These are phyloP conservation scores for Mycena citricolor DNA, from an alignment of 1,284 basidiomycete species.

Conservation along the genomic window DNA sequence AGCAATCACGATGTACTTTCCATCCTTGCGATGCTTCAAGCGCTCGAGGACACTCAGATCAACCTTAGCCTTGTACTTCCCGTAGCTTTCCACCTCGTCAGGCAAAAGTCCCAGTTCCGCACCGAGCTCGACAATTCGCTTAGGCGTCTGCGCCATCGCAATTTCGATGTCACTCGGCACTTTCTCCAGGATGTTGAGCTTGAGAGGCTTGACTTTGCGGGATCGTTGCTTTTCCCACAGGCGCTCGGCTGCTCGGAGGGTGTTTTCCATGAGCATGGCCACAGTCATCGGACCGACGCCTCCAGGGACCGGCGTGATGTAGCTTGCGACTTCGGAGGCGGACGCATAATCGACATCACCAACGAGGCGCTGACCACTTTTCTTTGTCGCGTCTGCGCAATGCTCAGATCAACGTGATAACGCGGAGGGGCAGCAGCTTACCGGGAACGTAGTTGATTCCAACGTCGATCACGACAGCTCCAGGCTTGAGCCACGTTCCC, in stretches of 20 bases:
- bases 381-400: constrained; percentile 77
- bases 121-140: constrained; percentile 83
- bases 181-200: constrained; percentile 75
- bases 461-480: constrained; percentile 93
- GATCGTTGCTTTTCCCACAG: constrained; percentile 68
- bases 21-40: constrained; percentile 84
- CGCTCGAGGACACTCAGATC: constrained; percentile 88
- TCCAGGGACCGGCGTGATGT: constrained; percentile 97
- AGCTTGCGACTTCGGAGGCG: constrained; percentile 76
- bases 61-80: constrained; percentile 97
- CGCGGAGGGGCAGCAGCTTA: constrained; percentile 31
- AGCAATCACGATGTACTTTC: constrained; percentile 96
- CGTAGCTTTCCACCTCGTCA: constrained; percentile 92
- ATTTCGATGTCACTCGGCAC: constrained; percentile 98
- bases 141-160: constrained; percentile 92
- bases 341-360: constrained; percentile 92
- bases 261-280: constrained; percentile 97
- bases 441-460: constrained; percentile 97
- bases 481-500: constrained; percentile 95
- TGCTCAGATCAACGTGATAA: constrained; percentile 4
- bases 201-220: constrained; percentile 77
- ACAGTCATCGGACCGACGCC: constrained; percentile 99
- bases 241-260: constrained; percentile 82
- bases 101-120: constrained; percentile 86
- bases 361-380: constrained; percentile 93